Percentiles rank a stretch among this genome's conserved stretches.
phyloP scores from a whole-genome alignment of 1,284 basidiomycete genomes.

The Cryptococcus wingfieldii region DNA sequence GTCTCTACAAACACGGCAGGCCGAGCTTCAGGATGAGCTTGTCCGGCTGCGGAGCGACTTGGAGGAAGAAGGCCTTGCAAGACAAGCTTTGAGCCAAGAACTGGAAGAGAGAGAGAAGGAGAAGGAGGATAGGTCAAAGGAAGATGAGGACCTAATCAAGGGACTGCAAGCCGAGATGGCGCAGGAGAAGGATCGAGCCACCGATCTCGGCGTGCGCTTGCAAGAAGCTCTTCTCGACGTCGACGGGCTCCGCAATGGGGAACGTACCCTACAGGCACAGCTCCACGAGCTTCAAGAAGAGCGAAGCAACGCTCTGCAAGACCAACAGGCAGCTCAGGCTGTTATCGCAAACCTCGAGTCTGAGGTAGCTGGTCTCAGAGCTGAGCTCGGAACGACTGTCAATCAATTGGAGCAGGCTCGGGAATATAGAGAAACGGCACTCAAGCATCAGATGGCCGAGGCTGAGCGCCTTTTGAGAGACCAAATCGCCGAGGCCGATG shows the following conservation, averaged over 20 bases:
- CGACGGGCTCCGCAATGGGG: slow-evolving; percentile 54
- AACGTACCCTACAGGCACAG: slow-evolving; percentile 53
- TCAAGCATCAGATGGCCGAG: slow-evolving; percentile 69
- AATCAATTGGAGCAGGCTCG: slow-evolving; percentile 63
- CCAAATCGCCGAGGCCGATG: slow-evolving; percentile 83
- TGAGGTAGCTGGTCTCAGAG: slow-evolving; percentile 56
- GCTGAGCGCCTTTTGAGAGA: slow-evolving; percentile 79
- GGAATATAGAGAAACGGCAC: slow-evolving; percentile 67
- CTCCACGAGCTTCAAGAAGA: slow-evolving; percentile 66
- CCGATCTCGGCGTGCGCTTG: slow-evolving; percentile 53
- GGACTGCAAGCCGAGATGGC: slow-evolving; percentile 53
- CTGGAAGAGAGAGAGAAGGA: slow-evolving; percentile 32
- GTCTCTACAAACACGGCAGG: slow-evolving; percentile 63
- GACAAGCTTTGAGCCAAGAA: slow-evolving; percentile 36
- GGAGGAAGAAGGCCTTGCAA: slow-evolving; percentile 36
- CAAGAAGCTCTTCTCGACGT: slow-evolving; percentile 64
- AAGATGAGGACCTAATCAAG: slow-evolving; percentile 29
- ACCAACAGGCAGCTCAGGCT: slow-evolving; percentile 67
- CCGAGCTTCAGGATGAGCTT: slow-evolving; percentile 54
- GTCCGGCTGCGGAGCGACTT: slow-evolving; percentile 38
- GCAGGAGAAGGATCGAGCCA: slow-evolving; percentile 55
- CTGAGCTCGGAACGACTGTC: slow-evolving; percentile 49
- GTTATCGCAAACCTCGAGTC: slow-evolving; percentile 67
- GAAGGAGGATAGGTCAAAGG: slow-evolving; percentile 33
- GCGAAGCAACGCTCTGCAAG: slow-evolving; percentile 62